Base-by-base conservation (phyloP, 257 asterid genomes). In the Ophiorrhiza pumila region DNA sequence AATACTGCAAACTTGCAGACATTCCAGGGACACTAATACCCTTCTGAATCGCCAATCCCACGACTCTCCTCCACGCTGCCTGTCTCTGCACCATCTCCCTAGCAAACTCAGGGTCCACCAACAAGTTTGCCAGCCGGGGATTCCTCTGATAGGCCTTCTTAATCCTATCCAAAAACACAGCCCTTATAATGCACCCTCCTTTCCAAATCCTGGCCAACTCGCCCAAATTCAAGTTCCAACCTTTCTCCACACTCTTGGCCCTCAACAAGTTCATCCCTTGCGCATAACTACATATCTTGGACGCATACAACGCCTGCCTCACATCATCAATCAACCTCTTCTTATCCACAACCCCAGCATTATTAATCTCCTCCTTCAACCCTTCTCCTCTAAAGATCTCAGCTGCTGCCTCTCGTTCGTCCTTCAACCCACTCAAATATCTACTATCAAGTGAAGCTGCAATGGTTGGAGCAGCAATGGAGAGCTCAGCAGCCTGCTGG, bases 71-170 rank as follows among this genome's bases (percentile, higher is more conserved):
- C 98, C 98, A 93, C 0, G 96, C 97, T 0, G 87, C 92, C 79
- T 93, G 97, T 77, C 97, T 93, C 85, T 91, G 95, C 80, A 89
- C 97, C 97, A 93, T 93, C 85, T 93, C 98, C 90, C 82, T 84
- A 0, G 96, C 95, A 59, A 93, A 93, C 65, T 93, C 98, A 0
- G 97, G 89, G 71, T 93, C 98, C 32, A 93, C 93, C 83, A 93
- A 14, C 81, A 93, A 80, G 77, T 91, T 93, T 5, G 97, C 79
- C 69, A 93, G 76, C n/a, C 81, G 85, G 5, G 91, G 85, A 68
- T 91, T 89, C 79, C 97, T 84, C 86, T 84, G 95, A 74, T 93
- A 93, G 0, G 98, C 97, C 72, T 85, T 87, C 91, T 93, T 93
- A 66, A 93, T 93, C 81, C 98, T 84, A 66, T 93, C 98, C 91